Conservation (phyloP, 805 yeast species). For the Monosporozyma siamensis region DNA sequence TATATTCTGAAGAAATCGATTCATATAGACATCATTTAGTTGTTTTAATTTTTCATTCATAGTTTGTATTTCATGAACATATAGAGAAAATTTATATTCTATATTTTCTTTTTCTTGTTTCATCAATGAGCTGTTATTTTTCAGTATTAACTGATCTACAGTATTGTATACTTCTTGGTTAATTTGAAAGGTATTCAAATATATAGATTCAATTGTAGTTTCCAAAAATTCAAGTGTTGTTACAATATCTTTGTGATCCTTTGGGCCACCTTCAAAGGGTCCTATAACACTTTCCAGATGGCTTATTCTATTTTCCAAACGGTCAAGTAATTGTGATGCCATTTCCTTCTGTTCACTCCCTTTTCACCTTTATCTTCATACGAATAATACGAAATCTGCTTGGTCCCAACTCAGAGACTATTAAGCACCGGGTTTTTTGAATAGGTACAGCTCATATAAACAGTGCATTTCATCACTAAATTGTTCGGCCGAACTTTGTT, state of each 20-base stretch:
- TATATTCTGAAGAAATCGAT: not conserved
- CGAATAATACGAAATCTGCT: too few relatives aligned
- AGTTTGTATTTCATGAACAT: not conserved
- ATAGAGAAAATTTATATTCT: not conserved
- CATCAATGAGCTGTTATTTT: not conserved
- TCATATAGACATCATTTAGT: not conserved
- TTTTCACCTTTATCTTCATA: not conserved
- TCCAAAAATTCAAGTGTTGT: not conserved
- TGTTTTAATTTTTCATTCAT: not conserved
- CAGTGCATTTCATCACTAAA: too few relatives aligned
- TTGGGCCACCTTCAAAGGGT: not conserved
- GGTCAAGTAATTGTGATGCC: not conserved
- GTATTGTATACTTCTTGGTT: not conserved
- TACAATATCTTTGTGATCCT: not conserved
- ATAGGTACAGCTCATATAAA: too few relatives aligned
- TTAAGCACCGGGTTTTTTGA: too few relatives aligned
- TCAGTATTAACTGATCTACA: not conserved
- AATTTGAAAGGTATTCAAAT: not conserved
- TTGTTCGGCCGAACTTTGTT: too few relatives aligned
- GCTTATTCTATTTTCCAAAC: not conserved
- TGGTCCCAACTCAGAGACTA: too few relatives aligned
- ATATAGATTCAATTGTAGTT: not conserved
- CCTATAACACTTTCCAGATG: not conserved
- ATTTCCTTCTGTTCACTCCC: not conserved
- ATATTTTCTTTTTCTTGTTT: not conserved